These are phyloP conservation scores for Aureobasidium sp. DNA, from an alignment of 2,329 filamentous ascomycete genomes.

Conservation along the genomic window DNA sequence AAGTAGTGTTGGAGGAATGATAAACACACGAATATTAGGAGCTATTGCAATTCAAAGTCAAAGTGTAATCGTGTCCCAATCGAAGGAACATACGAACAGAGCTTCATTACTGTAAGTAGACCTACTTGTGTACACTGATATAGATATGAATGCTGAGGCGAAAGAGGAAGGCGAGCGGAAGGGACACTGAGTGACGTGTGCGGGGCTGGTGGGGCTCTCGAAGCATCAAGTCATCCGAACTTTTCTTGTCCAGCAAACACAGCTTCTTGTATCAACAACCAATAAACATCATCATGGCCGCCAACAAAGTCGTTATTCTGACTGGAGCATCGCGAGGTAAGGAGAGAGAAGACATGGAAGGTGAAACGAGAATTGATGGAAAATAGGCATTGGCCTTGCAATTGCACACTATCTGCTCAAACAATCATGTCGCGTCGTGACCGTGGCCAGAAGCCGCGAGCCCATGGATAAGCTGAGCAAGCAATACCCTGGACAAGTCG, in stretches of 20 bases:
- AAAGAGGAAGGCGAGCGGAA: neutral
- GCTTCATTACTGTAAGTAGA: neutral
- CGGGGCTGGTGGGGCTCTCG: neutral
- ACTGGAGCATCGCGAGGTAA: conserved; percentile 57
- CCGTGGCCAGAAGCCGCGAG: conserved; percentile 45
- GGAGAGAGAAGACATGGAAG: neutral
- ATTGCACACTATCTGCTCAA: conserved; percentile 52
- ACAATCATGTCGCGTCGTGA: conserved; percentile 46
- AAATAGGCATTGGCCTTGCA: conserved; percentile 52
- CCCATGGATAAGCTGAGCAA: conserved; percentile 46
- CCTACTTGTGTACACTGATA: neutral
- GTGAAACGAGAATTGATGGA: neutral
- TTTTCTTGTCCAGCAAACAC: conserved; percentile 1
- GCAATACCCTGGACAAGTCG: conserved; percentile 46
- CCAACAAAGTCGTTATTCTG: conserved; percentile 38
- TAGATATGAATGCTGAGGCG: neutral
- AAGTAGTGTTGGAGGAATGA: neutral
- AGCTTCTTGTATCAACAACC: conserved; percentile 9
- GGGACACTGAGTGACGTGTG: conserved; percentile 8
- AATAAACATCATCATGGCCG: conserved; percentile 6
- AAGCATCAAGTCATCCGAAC: neutral
- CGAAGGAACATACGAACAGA: no score
- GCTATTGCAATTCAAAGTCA: neutral
- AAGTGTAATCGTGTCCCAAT: neutral
- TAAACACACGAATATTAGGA: neutral